These are phyloP conservation scores for Dittrichia graveolens DNA, from an alignment of 129 eudicot species.

Conservation along the genomic window DNA sequence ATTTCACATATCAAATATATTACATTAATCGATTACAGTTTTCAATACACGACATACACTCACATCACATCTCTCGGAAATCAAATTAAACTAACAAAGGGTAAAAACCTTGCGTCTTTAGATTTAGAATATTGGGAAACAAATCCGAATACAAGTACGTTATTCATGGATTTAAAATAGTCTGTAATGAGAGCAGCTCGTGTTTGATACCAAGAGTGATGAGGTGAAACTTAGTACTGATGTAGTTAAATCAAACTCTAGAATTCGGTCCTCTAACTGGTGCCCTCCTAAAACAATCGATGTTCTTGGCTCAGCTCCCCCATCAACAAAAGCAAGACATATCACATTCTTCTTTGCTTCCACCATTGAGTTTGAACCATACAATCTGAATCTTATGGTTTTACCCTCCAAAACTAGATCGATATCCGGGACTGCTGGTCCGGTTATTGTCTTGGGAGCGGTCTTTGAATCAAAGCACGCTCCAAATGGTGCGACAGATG, in stretches of 20 bases:
- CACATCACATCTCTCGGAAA: too few species aligned
- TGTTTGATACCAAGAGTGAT: constrained; percentile 37
- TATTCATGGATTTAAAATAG: neutral
- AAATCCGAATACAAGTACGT: neutral
- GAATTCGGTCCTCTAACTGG: constrained; percentile 39
- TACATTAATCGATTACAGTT: too few species aligned
- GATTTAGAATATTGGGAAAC: neutral
- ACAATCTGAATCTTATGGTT: constrained; percentile 16
- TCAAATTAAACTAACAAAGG: too few species aligned
- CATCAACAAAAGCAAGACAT: constrained; percentile 46
- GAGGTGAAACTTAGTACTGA: constrained; percentile 33
- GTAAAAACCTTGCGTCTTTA: too few species aligned
- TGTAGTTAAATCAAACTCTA: constrained; percentile 45
- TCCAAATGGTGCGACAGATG: constrained; percentile 36
- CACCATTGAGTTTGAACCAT: constrained; percentile 46
- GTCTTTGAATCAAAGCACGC: constrained; percentile 41
- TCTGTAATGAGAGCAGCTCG: constrained; percentile 36
- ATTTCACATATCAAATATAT: too few species aligned
- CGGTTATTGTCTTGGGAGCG: constrained; percentile 22
- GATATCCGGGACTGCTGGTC: constrained; percentile 44
- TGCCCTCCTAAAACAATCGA: constrained; percentile 43
- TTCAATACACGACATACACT: too few species aligned
- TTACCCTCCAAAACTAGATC: constrained; percentile 38
- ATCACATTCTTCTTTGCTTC: constrained; percentile 37
- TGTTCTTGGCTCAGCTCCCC: constrained; percentile 33